These are phyloP conservation scores for Lachancea waltii DNA, from an alignment of 805 yeast genomes.

Conservation along the genomic window DNA sequence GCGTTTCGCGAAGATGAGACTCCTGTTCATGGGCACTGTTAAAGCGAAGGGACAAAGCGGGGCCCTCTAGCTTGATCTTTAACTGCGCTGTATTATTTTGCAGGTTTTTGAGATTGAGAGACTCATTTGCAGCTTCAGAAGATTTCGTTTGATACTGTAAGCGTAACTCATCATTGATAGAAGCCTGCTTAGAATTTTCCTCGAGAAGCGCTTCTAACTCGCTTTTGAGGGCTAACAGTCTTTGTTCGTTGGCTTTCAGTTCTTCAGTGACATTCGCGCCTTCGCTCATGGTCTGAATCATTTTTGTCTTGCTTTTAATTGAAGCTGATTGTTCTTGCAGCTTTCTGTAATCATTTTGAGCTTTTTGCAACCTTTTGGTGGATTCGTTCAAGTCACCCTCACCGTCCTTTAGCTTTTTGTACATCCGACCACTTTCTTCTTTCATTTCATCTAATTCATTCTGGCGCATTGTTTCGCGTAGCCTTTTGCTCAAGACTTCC, in stretches of 20 bases:
- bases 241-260: constrained; percentile 10
- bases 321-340: constrained; percentile 10
- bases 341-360: constrained; percentile 16
- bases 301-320: constrained; percentile 10
- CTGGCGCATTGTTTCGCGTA: constrained; percentile 38
- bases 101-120: constrained; percentile 25
- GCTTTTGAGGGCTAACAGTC: constrained; percentile 15
- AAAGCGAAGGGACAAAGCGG: constrained; percentile 28
- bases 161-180: constrained; percentile 33
- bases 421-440: constrained; percentile 36
- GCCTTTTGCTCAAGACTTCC: constrained; percentile 25
- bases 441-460: constrained; percentile 35
- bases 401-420: constrained; percentile 30
- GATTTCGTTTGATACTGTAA: constrained; percentile 40
- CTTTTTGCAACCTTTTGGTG: constrained; percentile 22
- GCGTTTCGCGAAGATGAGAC: constrained; percentile 10
- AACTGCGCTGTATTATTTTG: constrained; percentile 25
- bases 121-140: constrained; percentile 41
- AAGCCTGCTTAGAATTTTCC: constrained; percentile 36
- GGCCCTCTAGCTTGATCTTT: constrained; percentile 31
- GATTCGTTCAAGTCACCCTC: constrained; percentile 22
- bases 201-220: constrained; percentile 45
- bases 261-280: constrained; percentile 10
- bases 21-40: constrained; percentile 11
- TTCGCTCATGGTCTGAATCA: constrained; percentile 10